phyloP scores from a whole-genome alignment of 148 eudicot species.

The Rhododendron molle region DNA sequence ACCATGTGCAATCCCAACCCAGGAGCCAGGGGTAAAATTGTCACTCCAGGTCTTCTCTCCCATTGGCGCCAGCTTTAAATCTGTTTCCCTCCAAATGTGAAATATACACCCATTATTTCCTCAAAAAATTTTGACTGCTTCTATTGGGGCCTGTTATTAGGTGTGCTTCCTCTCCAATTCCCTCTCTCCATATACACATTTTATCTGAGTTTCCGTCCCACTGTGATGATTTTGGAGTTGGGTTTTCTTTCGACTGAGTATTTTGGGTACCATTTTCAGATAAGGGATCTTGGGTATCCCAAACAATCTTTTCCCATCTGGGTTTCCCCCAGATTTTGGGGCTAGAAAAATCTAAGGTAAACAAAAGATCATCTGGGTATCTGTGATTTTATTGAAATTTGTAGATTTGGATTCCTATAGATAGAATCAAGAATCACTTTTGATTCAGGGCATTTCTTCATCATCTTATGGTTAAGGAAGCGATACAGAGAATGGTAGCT shows the following conservation, averaged over 20 bases:
- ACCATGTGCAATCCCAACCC: too few relatives aligned
- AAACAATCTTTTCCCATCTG: constrained; percentile 11
- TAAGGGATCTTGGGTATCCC: too few relatives aligned
- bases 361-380: constrained; percentile 7
- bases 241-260: not conserved
- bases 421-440: not conserved
- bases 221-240: not conserved
- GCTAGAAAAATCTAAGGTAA: constrained; percentile 5
- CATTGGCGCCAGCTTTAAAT: too few relatives aligned
- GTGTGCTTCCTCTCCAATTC: not conserved
- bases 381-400: not conserved
- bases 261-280: too few relatives aligned
- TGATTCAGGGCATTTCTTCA: not conserved
- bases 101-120: not conserved
- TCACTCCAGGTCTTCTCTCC: too few relatives aligned
- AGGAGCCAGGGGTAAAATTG: too few relatives aligned
- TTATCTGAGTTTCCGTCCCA: not conserved
- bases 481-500: constrained; percentile 34
- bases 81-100: too few relatives aligned
- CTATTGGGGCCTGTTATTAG: not conserved
- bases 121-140: not conserved
- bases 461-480: constrained; percentile 24
- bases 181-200: not conserved
- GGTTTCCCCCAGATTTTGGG: not conserved
- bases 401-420: not conserved